Conservation (phyloP, 768 basidiomycete genomes). For the Mycena albidolilacea region DNA sequence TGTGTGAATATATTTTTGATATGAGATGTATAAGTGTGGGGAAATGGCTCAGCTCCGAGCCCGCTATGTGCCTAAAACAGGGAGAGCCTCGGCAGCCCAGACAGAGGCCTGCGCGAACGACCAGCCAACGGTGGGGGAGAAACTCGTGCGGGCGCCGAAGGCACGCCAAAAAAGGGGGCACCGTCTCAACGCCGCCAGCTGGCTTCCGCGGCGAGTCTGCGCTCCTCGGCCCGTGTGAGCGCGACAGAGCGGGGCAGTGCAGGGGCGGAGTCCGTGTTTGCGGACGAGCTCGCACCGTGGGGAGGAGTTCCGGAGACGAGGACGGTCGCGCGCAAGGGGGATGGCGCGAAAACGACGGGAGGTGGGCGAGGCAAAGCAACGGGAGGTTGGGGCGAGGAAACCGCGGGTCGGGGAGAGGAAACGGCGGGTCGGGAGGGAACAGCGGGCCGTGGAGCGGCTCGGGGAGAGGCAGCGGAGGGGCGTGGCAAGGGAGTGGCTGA, state of each 20-base stretch:
- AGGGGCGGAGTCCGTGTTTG: not conserved
- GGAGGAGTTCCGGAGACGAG: not conserved
- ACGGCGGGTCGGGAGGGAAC: not conserved
- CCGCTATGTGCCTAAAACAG: no score
- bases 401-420: no score
- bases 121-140: constrained; percentile 27
- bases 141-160: constrained; percentile 14
- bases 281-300: not conserved
- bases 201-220: no score
- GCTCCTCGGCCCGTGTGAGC: no score
- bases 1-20: no score
- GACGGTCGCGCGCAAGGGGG: not conserved
- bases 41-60: no score
- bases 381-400: not conserved
- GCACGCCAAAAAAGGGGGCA: constrained; percentile 13
- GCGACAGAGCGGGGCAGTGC: not conserved
- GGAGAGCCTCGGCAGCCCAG: no score
- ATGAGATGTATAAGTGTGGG: no score
- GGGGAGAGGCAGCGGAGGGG: no score
- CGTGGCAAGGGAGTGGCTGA: no score
- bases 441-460: not conserved
- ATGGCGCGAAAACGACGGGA: not conserved
- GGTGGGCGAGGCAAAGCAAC: not conserved
- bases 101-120: not conserved
- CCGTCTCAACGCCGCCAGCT: no score